Evolutionary conservation across 2,329 filamentous ascomycete genomes (phyloP).

Genomic region (Hypoxylon sp.): DNA sequence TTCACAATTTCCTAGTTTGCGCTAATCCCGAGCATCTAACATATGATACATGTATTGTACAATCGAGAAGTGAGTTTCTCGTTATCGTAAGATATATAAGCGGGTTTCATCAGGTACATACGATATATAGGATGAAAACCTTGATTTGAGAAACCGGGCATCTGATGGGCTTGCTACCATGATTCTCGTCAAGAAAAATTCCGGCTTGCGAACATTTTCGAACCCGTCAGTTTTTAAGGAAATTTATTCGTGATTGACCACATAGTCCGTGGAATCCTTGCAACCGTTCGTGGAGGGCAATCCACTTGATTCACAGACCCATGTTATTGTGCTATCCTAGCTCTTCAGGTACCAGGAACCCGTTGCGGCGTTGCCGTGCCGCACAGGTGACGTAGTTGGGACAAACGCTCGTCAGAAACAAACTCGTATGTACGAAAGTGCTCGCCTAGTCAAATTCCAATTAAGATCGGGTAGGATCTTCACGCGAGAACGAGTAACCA

Average conservation of each 20-base stretch:
- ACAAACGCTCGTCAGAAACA: slow-evolving; percentile 40
- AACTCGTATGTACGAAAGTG: slow-evolving; percentile 25
- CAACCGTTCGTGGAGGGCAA: slow-evolving; percentile 40
- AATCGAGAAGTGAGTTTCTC: slow-evolving; percentile 10
- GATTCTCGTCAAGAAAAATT: slow-evolving; percentile 29
- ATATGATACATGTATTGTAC: slow-evolving; percentile 20
- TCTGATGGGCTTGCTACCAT: slow-evolving; percentile 16
- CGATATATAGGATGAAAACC: slow-evolving; percentile 1
- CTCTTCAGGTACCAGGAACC: slow-evolving; percentile 40
- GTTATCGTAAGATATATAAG: slow-evolving; percentile 20
- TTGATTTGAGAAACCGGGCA: slow-evolving; percentile 5
- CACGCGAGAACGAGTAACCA: slow-evolving; percentile 9
- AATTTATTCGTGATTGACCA: slow-evolving; percentile 37
- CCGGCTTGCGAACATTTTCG: slow-evolving; percentile 20
- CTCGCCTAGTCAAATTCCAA: slow-evolving; percentile 20
- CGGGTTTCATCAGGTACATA: slow-evolving; percentile 27
- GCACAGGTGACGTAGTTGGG: slow-evolving; percentile 44
- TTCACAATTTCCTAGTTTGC: slow-evolving; percentile 22
- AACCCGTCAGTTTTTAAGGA: slow-evolving; percentile 31
- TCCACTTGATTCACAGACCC: slow-evolving; percentile 38
- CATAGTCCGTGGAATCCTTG: slow-evolving; percentile 38
- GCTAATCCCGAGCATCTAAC: slow-evolving; percentile 28
- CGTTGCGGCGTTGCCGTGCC: slow-evolving; percentile 41
- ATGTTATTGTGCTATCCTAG: slow-evolving; percentile 32
- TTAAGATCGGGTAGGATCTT: slow-evolving; percentile 29